These are phyloP conservation scores for Pelargonium australe DNA, from an alignment of 441 rosid genomes.

Conservation along the genomic window DNA sequence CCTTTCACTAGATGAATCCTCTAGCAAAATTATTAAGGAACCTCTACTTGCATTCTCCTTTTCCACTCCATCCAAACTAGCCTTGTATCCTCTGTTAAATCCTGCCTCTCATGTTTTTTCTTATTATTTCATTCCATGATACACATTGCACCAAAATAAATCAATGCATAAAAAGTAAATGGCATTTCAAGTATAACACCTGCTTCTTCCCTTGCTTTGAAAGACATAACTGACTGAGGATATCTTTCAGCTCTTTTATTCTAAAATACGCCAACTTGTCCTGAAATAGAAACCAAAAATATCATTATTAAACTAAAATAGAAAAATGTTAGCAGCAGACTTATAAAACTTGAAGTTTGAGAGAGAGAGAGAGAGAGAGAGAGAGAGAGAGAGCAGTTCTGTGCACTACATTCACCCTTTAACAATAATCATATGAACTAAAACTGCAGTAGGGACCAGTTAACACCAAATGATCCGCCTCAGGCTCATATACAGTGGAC, in stretches of 20 bases:
- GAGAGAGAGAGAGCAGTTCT: not conserved
- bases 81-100: not conserved
- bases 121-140: not conserved
- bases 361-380: not conserved
- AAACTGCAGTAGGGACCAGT: not conserved
- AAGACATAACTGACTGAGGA: slow-evolving; percentile 69
- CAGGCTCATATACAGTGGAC: not conserved
- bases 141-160: not conserved
- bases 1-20: not conserved
- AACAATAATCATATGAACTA: not conserved
- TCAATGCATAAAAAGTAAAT: slow-evolving; percentile 4
- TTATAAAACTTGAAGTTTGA: not conserved
- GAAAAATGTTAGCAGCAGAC: not conserved
- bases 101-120: not conserved
- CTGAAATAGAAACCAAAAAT: slow-evolving; percentile 32
- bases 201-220: slow-evolving; percentile 98
- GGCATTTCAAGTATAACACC: slow-evolving; percentile 32
- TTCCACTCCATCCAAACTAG: not conserved
- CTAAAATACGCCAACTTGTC: slow-evolving; percentile 77
- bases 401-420: not conserved
- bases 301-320: not conserved
- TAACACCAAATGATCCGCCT: not conserved
- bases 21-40: not conserved
- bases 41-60: not conserved
- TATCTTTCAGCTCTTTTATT: slow-evolving; percentile 95